A percentile compares a stretch with the other conserved stretches of the same genome.
phyloP scores from a whole-genome alignment of 1,284 basidiomycete genomes.

The Marasmius fiardii region DNA sequence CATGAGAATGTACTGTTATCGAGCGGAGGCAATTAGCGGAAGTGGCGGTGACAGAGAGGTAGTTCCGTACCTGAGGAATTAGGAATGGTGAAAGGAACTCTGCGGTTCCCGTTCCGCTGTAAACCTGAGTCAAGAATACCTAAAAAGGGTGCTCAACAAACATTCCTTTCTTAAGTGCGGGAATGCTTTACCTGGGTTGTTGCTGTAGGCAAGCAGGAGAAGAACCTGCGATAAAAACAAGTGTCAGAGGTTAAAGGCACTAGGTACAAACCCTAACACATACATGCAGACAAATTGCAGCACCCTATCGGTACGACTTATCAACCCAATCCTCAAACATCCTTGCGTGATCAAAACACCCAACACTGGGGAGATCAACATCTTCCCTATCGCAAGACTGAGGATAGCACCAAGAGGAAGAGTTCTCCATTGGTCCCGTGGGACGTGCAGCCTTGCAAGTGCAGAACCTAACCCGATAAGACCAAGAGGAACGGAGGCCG shows the following conservation, averaged over 20 bases:
- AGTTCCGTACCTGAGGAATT: constrained; percentile 44
- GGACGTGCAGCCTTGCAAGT: constrained; percentile 63
- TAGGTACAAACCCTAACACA: constrained; percentile 22
- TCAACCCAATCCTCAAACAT: constrained; percentile 46
- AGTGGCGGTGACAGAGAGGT: background rate
- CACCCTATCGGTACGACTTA: constrained; percentile 55
- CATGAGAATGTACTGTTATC: constrained; percentile 50
- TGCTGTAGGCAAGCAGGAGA: constrained; percentile 63
- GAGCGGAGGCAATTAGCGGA: background rate
- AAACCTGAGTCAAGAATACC: constrained; percentile 64
- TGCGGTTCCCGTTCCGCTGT: constrained; percentile 61
- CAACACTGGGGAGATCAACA: constrained; percentile 67
- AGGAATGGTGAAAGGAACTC: constrained; percentile 61
- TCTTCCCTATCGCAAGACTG: constrained; percentile 57
- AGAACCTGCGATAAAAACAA: constrained; percentile 38
- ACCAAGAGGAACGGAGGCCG: constrained; percentile 69
- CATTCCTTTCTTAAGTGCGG: background rate
- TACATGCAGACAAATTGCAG: constrained; percentile 71
- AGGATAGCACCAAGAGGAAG: constrained; percentile 68
- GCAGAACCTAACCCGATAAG: constrained; percentile 74
- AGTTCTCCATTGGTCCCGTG: constrained; percentile 43
- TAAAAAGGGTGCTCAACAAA: constrained; percentile 18
- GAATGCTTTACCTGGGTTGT: constrained; percentile 45
- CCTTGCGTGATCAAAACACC: constrained; percentile 62
- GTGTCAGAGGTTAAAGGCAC: background rate